phyloP scores from a whole-genome alignment of 768 basidiomycete genomes.

The Lactarius sp. region DNA sequence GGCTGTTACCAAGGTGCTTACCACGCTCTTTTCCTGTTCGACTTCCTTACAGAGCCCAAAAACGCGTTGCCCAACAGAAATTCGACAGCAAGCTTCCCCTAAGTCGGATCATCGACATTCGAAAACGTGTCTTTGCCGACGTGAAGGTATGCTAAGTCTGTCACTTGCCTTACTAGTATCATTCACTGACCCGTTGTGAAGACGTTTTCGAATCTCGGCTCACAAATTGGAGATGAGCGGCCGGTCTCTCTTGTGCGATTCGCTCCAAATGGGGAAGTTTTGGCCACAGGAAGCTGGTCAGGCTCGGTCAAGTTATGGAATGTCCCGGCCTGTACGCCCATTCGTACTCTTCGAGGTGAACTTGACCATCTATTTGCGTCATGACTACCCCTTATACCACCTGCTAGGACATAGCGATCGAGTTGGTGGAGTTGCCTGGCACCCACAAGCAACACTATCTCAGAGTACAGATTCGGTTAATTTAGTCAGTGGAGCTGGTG shows the following conservation, averaged over 20 bases:
- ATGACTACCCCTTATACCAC: constrained; percentile 15
- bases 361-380: constrained; percentile 18
- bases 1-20: constrained; percentile 74
- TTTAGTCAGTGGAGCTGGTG: constrained; percentile 87
- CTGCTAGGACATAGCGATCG: constrained; percentile 76
- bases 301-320: constrained; percentile 95
- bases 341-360: constrained; percentile 70
- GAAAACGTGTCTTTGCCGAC: constrained; percentile 84
- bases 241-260: constrained; percentile 93
- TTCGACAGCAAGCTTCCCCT: constrained; percentile 85
- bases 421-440: constrained; percentile 96
- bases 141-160: constrained; percentile 64
- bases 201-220: constrained; percentile 90
- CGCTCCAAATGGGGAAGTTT: constrained; percentile 80
- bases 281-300: constrained; percentile 95
- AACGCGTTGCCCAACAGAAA: constrained; percentile 88
- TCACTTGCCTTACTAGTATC: not conserved
- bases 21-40: constrained; percentile 39
- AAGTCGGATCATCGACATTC: constrained; percentile 82
- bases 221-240: constrained; percentile 96
- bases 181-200: constrained; percentile 29
- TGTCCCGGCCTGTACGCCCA: constrained; percentile 81
- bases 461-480: constrained; percentile 64
- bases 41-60: constrained; percentile 80
- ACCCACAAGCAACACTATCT: constrained; percentile 83